These are phyloP conservation scores for Tricholoma terreum DNA, from an alignment of 768 basidiomycete species.

Conservation along the genomic window DNA sequence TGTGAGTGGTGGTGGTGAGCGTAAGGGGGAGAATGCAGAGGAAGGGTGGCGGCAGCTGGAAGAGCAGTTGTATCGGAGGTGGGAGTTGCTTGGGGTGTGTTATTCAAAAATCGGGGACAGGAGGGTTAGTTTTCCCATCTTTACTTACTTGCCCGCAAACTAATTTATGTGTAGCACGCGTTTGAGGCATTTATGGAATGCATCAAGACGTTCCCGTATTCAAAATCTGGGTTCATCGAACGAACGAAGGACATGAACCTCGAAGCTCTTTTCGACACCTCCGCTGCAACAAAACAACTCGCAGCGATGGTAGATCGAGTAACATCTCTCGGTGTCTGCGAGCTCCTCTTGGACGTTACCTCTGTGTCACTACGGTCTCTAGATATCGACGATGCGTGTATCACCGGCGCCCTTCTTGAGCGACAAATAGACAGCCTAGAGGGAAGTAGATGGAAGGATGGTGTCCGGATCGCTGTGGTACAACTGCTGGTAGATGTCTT, in stretches of 20 bases:
- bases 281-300: slow-evolving; percentile 50
- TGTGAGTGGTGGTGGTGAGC: not conserved
- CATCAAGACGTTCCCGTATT: slow-evolving; percentile 54
- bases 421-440: slow-evolving; percentile 58
- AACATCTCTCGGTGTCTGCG: slow-evolving; percentile 65
- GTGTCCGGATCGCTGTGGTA: slow-evolving; percentile 38
- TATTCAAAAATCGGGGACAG: slow-evolving; percentile 75
- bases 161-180: slow-evolving; percentile 46
- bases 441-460: slow-evolving; percentile 54
- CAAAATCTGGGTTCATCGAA: slow-evolving; percentile 35
- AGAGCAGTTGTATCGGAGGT: slow-evolving; percentile 66
- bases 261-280: slow-evolving; percentile 37
- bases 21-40: slow-evolving; percentile 15
- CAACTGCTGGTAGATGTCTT: slow-evolving; percentile 48
- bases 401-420: slow-evolving; percentile 58
- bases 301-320: slow-evolving; percentile 59
- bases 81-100: slow-evolving; percentile 80
- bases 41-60: slow-evolving; percentile 59
- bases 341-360: slow-evolving; percentile 52
- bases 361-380: slow-evolving; percentile 45
- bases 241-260: slow-evolving; percentile 27
- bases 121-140: slow-evolving; percentile 44
- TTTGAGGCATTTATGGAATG: slow-evolving; percentile 53
- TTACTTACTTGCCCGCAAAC: not conserved
- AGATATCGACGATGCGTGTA: slow-evolving; percentile 19